A percentile compares a stretch with the other conserved stretches of the same genome.
phyloP scores from a whole-genome alignment of 768 basidiomycete genomes.

The Leccinum pellstonianum region DNA sequence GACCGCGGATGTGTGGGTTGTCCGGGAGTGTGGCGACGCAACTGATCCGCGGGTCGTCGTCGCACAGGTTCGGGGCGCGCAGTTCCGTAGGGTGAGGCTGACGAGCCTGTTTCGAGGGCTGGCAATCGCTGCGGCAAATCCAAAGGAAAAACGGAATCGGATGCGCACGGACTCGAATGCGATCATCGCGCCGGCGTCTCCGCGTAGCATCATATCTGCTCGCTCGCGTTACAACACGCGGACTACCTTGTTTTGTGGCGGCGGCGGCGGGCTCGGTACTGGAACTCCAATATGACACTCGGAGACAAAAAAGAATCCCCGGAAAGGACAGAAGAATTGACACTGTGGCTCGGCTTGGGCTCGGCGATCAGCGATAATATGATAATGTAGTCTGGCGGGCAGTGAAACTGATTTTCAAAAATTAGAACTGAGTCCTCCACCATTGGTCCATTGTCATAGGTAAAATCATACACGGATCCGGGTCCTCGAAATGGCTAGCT shows the following conservation, averaged over 20 bases:
- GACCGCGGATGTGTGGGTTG: conserved; percentile 50
- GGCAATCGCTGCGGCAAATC: conserved; percentile 30
- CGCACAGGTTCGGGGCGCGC: conserved; percentile 55
- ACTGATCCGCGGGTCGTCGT: conserved; percentile 41
- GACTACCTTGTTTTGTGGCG: conserved; percentile 12
- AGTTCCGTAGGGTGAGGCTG: conserved; percentile 57
- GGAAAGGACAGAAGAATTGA: too few relatives aligned
- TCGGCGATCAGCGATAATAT: too few relatives aligned
- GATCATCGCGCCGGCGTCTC: conserved; percentile 25
- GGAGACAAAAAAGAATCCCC: too few relatives aligned
- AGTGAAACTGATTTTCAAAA: too few relatives aligned
- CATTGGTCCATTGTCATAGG: too few relatives aligned
- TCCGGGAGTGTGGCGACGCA: conserved; percentile 33
- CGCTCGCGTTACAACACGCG: conserved; percentile 29
- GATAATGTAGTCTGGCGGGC: too few relatives aligned
- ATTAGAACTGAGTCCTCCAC: too few relatives aligned
- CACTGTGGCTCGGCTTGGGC: too few relatives aligned
- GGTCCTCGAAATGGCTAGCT: neutral
- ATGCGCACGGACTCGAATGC: conserved; percentile 30
- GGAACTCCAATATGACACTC: too few relatives aligned
- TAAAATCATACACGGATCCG: too few relatives aligned
- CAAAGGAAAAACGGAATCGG: conserved; percentile 7
- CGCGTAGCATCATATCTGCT: conserved; percentile 28
- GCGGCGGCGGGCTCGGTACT: neutral
- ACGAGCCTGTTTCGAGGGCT: conserved; percentile 48